Base-by-base conservation (phyloP, 2,329 filamentous ascomycete species). In the Ascocoryne sarcoides region DNA sequence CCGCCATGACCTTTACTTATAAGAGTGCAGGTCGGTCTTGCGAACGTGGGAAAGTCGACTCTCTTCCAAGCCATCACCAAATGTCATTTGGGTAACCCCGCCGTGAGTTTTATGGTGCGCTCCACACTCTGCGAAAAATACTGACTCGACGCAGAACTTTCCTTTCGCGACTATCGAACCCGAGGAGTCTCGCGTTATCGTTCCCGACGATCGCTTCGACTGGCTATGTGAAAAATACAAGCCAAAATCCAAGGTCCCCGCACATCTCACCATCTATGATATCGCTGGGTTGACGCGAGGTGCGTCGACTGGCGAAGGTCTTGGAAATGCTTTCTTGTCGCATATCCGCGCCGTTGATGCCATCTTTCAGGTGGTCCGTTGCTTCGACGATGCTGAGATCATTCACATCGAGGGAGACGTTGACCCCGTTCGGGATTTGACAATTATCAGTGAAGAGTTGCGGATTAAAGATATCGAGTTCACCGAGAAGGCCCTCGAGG, bases 11-110 rank as follows among this genome's bases (percentile, higher is more conserved):
- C 33, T 10, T 36, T 33, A 34, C 46, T 50, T 37, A 52, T 40
- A 38, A 14, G 17, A 44, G 7, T 46, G 40, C 64, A 95, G 88
- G 88, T 98, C 67, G 92, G 92, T 69, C 81, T 98, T 60, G 92
- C 92, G 66, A 98, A 98, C 67, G 93, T 98, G 57, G 92, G 92
- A 67, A 98, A 98, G 73, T 98, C 92, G 53, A 98, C 93, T 23
- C 80, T 98, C 59, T 98, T 98, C 79, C 93, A 98, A 74, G 88
- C 92, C 62, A 95, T 98, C 68, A 98, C 92, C 63, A 96, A 95
- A 75, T 95, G 84, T 67, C 79, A 80, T 52, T 82, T 98, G 60
- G 92, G 93, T 69, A 98, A 96, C 72, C 93, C 93, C 58, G 92
- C 92, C 71, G 82, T 86, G 74, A 66, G 79, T 74, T 40, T 45